Conservation (phyloP, 2,329 filamentous ascomycete species). For the Xenosphaeropsis pyriputrescens region DNA sequence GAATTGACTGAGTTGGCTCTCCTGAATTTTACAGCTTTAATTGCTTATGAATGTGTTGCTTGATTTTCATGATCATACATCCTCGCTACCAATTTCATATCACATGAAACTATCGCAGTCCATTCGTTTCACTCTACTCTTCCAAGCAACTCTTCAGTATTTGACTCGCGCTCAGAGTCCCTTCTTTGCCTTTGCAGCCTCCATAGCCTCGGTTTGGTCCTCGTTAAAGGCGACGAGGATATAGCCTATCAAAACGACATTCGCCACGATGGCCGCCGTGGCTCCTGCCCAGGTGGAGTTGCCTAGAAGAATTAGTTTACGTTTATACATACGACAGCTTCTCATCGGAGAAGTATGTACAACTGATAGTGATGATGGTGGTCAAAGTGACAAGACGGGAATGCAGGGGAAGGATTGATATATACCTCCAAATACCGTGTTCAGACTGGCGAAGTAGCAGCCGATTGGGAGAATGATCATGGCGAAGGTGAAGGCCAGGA, state of each 20-base stretch:
- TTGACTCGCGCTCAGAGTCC: constrained; percentile 8
- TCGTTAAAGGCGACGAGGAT: constrained; percentile 84
- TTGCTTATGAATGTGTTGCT: too few relatives aligned
- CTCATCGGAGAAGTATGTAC: too few relatives aligned
- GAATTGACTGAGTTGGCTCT: too few relatives aligned
- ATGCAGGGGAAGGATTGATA: constrained; percentile 1
- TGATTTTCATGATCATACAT: too few relatives aligned
- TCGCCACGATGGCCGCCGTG: constrained; percentile 76
- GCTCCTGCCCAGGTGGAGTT: constrained; percentile 81
- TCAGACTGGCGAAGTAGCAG: constrained; percentile 72
- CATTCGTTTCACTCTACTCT: not conserved
- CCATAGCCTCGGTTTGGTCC: constrained; percentile 36
- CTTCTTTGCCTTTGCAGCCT: constrained; percentile 29
- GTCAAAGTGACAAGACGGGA: too few relatives aligned
- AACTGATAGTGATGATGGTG: too few relatives aligned
- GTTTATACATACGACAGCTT: too few relatives aligned
- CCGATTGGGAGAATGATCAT: constrained; percentile 83
- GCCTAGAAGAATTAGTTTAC: constrained; percentile 31
- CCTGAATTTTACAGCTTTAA: too few relatives aligned
- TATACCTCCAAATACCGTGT: constrained; percentile 64
- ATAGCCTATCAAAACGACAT: constrained; percentile 82
- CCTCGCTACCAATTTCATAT: not conserved
- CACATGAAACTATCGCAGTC: not conserved
- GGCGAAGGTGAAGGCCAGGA: constrained; percentile 77
- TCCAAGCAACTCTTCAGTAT: not conserved